Conservation (phyloP, 768 basidiomycete species). For the Krasilnikovozyma curviuscula region DNA sequence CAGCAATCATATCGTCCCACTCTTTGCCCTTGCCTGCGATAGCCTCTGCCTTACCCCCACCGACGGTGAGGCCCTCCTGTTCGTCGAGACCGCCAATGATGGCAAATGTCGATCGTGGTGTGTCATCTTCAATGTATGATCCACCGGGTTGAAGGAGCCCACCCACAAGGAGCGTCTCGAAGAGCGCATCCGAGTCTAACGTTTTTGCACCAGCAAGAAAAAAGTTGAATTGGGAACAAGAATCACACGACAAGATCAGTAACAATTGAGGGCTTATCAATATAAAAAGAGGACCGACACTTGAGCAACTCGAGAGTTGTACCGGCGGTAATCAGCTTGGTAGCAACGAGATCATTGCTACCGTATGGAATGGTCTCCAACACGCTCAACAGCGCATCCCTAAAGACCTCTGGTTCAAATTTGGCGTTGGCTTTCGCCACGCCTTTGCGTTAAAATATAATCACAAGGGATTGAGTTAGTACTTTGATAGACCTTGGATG, state of each 20-base stretch:
- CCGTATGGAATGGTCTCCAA: slow-evolving; percentile 58
- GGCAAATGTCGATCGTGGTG: slow-evolving; percentile 71
- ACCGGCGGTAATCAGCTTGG: slow-evolving; percentile 64
- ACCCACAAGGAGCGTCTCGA: slow-evolving; percentile 87
- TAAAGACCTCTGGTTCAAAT: slow-evolving; percentile 40
- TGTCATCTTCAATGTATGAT: slow-evolving; percentile 67
- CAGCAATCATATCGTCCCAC: slow-evolving; percentile 14
- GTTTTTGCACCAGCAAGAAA: too few species aligned
- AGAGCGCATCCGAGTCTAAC: slow-evolving; percentile 89
- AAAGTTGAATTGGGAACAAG: too few species aligned
- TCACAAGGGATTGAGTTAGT: neutral
- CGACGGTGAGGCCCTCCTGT: slow-evolving; percentile 1
- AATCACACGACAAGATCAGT: too few species aligned
- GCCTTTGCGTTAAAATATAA: slow-evolving; percentile 4
- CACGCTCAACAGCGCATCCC: slow-evolving; percentile 80
- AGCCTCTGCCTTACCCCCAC: slow-evolving; percentile 34
- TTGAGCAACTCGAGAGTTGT: slow-evolving; percentile 85
- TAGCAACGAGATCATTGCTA: slow-evolving; percentile 44
- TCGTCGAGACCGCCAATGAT: slow-evolving; percentile 54
- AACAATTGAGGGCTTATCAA: too few species aligned
- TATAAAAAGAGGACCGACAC: too few species aligned
- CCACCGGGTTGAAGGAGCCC: slow-evolving; percentile 94
- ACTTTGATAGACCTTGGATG: neutral
- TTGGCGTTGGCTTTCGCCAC: slow-evolving; percentile 16
- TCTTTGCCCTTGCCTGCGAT: slow-evolving; percentile 30